phyloP scores from a whole-genome alignment of 2,329 filamentous ascomycete species.

The Colletotrichum caudatum region DNA sequence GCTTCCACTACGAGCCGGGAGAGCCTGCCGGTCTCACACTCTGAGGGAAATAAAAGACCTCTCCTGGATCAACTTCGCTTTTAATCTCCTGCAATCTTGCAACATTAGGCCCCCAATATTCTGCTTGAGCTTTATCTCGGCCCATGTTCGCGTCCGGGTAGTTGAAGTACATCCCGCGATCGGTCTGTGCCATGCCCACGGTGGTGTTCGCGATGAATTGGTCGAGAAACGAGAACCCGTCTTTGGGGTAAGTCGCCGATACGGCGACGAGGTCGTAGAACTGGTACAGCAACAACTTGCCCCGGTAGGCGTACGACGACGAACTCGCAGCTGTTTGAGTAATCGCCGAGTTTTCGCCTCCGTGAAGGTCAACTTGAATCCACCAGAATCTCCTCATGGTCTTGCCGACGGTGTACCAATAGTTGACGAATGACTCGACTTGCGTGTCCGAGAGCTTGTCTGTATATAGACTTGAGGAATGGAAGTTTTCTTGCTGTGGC shows the following conservation, averaged over 20 bases:
- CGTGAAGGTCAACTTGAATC: constrained; percentile 51
- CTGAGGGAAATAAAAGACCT: constrained; percentile 58
- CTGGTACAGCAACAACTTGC: constrained; percentile 64
- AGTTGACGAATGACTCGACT: constrained; percentile 45
- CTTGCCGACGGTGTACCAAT: constrained; percentile 46
- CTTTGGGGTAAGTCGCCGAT: constrained; percentile 49
- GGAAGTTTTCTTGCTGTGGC: constrained; percentile 46
- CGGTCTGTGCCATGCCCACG: constrained; percentile 43
- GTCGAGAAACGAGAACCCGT: constrained; percentile 51
- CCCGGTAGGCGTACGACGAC: constrained; percentile 55
- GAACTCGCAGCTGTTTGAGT: constrained; percentile 43
- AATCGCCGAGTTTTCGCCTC: constrained; percentile 54
- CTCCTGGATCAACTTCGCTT: constrained; percentile 50
- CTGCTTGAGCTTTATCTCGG: constrained; percentile 48
- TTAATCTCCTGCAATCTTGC: constrained; percentile 52
- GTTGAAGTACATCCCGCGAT: constrained; percentile 58
- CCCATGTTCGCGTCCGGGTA: constrained; percentile 54
- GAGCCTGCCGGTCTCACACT: constrained; percentile 43
- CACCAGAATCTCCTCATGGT: constrained; percentile 49
- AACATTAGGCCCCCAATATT: constrained; percentile 55
- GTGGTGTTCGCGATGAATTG: constrained; percentile 52
- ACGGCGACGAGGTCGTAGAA: constrained; percentile 54
- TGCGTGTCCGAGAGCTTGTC: constrained; percentile 44
- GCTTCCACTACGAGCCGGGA: background rate
- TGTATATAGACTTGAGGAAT: constrained; percentile 48